phyloP scores from a whole-genome alignment of 202 grass and related monocot genomes.

The Zoysia matrella region DNA sequence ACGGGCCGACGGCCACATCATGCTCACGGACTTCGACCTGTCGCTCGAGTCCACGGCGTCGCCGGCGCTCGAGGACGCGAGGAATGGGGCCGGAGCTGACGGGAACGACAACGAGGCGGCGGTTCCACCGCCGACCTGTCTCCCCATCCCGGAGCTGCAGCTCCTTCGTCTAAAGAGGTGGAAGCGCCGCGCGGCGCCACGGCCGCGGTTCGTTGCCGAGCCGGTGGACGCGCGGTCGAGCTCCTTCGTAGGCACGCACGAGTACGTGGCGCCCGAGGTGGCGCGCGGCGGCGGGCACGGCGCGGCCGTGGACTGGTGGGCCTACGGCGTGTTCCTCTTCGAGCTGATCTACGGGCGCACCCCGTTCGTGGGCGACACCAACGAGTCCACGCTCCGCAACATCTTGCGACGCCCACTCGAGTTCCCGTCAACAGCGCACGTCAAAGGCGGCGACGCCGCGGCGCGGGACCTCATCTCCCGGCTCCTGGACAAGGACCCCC shows the following conservation, averaged over 20 bases:
- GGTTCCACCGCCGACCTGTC: slow-evolving; percentile 42
- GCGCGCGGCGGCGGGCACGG: slow-evolving; percentile 77
- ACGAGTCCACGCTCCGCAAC: slow-evolving; percentile 72
- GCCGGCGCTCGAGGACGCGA: slow-evolving; percentile 57
- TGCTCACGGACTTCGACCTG: slow-evolving; percentile 99
- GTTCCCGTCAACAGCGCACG: slow-evolving; percentile 43
- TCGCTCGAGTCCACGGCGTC: slow-evolving; percentile 83
- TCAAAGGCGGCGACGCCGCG: slow-evolving; percentile 27
- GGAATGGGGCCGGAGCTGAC: neutral
- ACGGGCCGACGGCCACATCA: slow-evolving; percentile 87
- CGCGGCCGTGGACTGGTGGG: slow-evolving; percentile 94
- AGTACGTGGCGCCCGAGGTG: slow-evolving; percentile 91
- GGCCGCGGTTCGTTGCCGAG: slow-evolving; percentile 75
- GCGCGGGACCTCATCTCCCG: slow-evolving; percentile 74
- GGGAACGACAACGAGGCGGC: neutral
- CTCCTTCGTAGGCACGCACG: slow-evolving; percentile 96
- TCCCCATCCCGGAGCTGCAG: slow-evolving; percentile 66
- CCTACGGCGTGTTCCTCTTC: slow-evolving; percentile 90
- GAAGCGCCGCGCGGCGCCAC: neutral
- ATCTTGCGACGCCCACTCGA: slow-evolving; percentile 73
- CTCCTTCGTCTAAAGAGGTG: slow-evolving; percentile 44
- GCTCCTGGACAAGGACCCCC: slow-evolving; percentile 80
- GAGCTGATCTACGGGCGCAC: slow-evolving; percentile 83
- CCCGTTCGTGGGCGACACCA: slow-evolving; percentile 71
- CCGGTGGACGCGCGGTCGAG: slow-evolving; percentile 75